phyloP scores from a whole-genome alignment of 352 stramenopile genomes.

The Phytophthora europaea region DNA sequence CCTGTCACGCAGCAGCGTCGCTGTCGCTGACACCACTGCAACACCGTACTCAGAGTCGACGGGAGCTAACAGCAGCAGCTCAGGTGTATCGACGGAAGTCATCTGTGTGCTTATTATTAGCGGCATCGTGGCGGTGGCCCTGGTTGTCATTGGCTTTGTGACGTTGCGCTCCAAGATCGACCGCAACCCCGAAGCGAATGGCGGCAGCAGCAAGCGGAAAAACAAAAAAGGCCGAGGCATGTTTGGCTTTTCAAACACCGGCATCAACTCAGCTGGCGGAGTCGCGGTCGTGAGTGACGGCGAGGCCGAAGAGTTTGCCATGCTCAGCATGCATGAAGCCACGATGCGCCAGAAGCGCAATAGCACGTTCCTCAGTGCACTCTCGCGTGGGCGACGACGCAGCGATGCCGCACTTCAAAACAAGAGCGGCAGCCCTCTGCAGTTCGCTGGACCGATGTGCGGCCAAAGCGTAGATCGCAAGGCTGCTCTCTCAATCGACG shows the following conservation, averaged over 20 bases:
- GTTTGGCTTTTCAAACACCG: slow-evolving; percentile 45
- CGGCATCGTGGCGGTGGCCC: slow-evolving; percentile 71
- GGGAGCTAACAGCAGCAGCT: slow-evolving; percentile 23
- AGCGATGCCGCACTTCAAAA: slow-evolving; percentile 29
- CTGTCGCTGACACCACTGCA: slow-evolving; percentile 37
- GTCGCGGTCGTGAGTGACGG: slow-evolving; percentile 41
- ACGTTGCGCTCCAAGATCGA: slow-evolving; percentile 64
- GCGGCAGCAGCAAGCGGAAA: slow-evolving; percentile 22
- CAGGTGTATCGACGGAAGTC: slow-evolving; percentile 67
- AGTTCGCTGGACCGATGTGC: slow-evolving; percentile 61
- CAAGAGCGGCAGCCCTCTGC: slow-evolving; percentile 50
- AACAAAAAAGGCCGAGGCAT: slow-evolving; percentile 41
- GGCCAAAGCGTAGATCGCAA: slow-evolving; percentile 59
- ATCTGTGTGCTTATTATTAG: slow-evolving; percentile 78
- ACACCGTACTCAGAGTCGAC: slow-evolving; percentile 49
- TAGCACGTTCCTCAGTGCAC: slow-evolving; percentile 66
- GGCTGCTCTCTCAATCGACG: slow-evolving; percentile 31
- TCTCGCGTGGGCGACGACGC: slow-evolving; percentile 37
- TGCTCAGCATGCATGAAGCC: slow-evolving; percentile 80
- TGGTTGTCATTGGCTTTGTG: slow-evolving; percentile 72
- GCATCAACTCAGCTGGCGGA: slow-evolving; percentile 35
- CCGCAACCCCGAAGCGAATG: slow-evolving; percentile 31
- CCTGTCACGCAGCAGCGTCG: slow-evolving; percentile 34
- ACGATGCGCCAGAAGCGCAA: slow-evolving; percentile 58
- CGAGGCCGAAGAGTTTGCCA: slow-evolving; percentile 80